Evolutionary conservation across 1,284 basidiomycete genomes (phyloP).

Genomic region (Sanghuangporus weigelae): DNA sequence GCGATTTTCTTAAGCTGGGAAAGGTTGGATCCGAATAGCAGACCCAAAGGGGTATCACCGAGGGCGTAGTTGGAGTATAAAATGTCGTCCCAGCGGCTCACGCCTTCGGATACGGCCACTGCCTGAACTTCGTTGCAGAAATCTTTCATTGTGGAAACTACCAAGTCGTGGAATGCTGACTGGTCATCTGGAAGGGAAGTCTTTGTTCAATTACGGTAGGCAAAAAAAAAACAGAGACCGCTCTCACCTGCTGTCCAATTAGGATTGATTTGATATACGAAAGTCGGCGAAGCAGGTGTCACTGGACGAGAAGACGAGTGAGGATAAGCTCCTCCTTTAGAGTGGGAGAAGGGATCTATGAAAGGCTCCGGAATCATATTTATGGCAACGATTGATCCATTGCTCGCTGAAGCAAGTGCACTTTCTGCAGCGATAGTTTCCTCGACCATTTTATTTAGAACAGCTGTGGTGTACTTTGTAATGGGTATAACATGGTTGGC

Average conservation of each 20-base stretch:
- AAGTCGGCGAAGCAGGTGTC: neutral
- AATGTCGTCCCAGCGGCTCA: conserved; percentile 6
- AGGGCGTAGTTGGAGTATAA: conserved; percentile 21
- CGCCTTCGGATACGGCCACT: conserved; percentile 4
- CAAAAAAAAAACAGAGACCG: neutral
- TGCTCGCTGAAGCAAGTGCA: neutral
- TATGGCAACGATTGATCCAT: conserved; percentile 8
- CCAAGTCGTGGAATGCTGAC: neutral
- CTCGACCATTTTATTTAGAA: conserved; percentile 14
- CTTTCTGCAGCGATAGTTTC: conserved; percentile 2
- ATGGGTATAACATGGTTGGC: conserved; percentile 11
- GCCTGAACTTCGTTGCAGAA: neutral
- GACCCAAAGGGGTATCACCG: conserved; percentile 10
- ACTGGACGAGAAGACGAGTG: conserved; percentile 7
- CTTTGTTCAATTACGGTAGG: neutral
- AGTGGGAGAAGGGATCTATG: neutral
- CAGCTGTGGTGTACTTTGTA: conserved; percentile 2
- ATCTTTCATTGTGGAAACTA: neutral
- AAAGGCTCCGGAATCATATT: conserved; percentile 2
- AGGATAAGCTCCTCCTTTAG: conserved; percentile 10
- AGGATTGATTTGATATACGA: neutral
- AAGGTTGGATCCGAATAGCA: neutral
- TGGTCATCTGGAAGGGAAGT: neutral
- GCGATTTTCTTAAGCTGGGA: neutral
- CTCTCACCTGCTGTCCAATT: conserved; percentile 1